Base-by-base conservation (phyloP, 148 eudicot species). In the Gaultheria prostrata region DNA sequence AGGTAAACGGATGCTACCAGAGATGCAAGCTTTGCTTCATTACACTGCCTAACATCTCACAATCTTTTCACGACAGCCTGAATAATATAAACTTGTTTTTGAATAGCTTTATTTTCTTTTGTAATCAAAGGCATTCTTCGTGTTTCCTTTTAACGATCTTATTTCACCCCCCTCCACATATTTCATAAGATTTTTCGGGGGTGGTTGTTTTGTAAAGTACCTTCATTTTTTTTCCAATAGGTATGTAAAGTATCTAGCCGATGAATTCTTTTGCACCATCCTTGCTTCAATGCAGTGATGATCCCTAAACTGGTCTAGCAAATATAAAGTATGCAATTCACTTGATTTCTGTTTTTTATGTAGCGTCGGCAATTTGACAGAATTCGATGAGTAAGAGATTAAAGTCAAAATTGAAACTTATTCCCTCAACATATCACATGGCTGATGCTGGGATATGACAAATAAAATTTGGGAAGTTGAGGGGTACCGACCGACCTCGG, bases 21-120 rank as follows among this genome's bases (percentile, higher is more conserved):
- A 92, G 83, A 93, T 88, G 93, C 92, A 92, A 89, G 85, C 92
- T 75, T 89, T 93, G 72, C 89, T 90, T 78, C 88, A 81, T 39
- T 50, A 76, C 8, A 84, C n/a, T 76, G 84, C 82, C 12, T 85
- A 80, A 61, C 39, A 28, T 28, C 78, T 72, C 48, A 72, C 45
- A 21, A 15, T 49, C 46, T 48, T 67, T 69, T 65, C 50, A 3
- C n/a, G n/a, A n/a, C 28, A 33, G 65, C 70, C 81, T 78, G 28
- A 11, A 5, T 30, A 77, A 53, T 53, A 14, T 26, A 8, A 15
- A 26, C 30, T 28, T 78, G 81, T 78, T 78, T 28, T 33, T 33
- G 18, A 32, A 75, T 75, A 75, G 10, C 8, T 32, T 35, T 43
- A 20, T 46, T 57, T 79, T 59, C 11, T 24, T 57, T n/a, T 79